Evolutionary conservation across 306 rosid species (phyloP), one percentile per base, ranked within the genome.

Genomic region (Cicer chorassanicum): DNA sequence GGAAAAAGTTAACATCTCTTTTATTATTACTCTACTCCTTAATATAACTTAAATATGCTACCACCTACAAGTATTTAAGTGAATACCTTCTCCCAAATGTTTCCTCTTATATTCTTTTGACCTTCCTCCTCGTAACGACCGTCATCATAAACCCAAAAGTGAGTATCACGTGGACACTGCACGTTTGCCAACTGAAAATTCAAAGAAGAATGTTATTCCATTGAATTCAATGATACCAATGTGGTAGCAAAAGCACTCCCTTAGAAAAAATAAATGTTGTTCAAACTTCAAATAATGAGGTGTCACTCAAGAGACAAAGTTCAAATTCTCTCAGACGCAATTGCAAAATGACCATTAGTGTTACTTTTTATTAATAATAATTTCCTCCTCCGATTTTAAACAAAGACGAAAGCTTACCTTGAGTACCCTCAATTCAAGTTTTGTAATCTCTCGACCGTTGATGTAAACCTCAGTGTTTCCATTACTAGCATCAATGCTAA

Each of bases 61-160:
- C 73, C 61, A 62, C 43, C 62, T 24, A 70, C 36, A 78, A 79
- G 40, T 74, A 43, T 61, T 60, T 36, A 21, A 62, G 64, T 70
- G 38, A 76, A 76, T 84, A 94, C 99, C 97, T 95, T 95, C 82
- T 89, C 97, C 99, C 99, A 95, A 74, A 95, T 95, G 81, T 95
- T 95, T 78, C 99, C 99, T 62, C 93, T 84, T 78, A 95, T 95
- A 85, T 95, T 95, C 75, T 95, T 95, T 85, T 95, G 98, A 73
- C 99, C 99, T 95, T 95, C 97, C 86, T 95, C 99, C 90, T 95
- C 96, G 42, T 92, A 95, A 9, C 98, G 97, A 71, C 99, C 99
- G 44, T 95, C 98, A 42, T 95, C 99, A 71, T 95, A 95, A 78
- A 95, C 99, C 99, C 99, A 95, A 85, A 95, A 95, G 84, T 95